Conservation (phyloP, 495 filamentous ascomycete genomes). For the Aspergillus nanangensis region DNA sequence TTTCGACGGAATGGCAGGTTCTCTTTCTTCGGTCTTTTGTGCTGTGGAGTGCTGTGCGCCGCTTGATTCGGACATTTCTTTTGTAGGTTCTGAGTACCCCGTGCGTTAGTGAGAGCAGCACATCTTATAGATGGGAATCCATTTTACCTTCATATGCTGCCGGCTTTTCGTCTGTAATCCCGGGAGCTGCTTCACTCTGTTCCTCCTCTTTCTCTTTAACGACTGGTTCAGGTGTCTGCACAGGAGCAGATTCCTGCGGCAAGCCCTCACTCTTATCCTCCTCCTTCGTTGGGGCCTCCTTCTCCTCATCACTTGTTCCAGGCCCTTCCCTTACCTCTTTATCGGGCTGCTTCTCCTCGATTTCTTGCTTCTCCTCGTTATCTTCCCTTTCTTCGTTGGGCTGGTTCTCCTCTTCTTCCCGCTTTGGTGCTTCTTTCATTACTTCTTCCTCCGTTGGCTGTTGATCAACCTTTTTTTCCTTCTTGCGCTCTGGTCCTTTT, state of each 20-base stretch:
- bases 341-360: conserved; percentile 1
- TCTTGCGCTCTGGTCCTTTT: conserved; percentile 25
- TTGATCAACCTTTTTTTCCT: conserved; percentile 25
- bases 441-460: background rate
- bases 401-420: conserved; percentile 20
- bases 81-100: background rate
- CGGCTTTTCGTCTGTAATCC: too few species aligned
- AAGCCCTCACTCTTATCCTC: conserved; percentile 4
- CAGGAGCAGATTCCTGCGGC: too few species aligned
- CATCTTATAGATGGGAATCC: too few species aligned
- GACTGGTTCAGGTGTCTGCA: too few species aligned
- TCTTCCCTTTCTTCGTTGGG: background rate
- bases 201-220: background rate
- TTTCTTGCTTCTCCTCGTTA: conserved; percentile 2
- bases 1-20: conserved; percentile 58
- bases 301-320: conserved; percentile 26
- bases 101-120: background rate
- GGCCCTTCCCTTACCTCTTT: conserved; percentile 5
- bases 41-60: background rate
- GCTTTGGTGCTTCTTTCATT: conserved; percentile 19
- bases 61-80: background rate
- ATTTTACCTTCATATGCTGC: too few species aligned
- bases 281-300: background rate
- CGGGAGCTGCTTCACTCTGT: background rate
- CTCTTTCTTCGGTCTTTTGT: conserved; percentile 29